Evolutionary conservation across 1,284 basidiomycete genomes (phyloP), one percentile per base, ranked within the genome.

Genomic region (Anthracocystis setariae): DNA sequence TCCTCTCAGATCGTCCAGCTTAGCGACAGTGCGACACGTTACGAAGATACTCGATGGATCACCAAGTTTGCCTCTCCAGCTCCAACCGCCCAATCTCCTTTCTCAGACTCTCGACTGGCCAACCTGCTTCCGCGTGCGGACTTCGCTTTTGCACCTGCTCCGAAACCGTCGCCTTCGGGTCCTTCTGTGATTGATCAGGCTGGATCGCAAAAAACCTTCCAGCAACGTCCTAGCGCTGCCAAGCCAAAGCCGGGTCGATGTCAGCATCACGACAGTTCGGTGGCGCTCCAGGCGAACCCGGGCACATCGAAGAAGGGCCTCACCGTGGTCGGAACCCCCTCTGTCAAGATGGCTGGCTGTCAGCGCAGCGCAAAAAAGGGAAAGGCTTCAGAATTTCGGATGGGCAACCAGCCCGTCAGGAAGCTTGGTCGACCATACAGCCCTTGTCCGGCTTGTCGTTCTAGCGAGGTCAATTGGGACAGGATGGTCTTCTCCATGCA

Each of bases 31-130:
- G n/a, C 29, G 25, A 35, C 12, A 9, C 21, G 8, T 3, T 20
- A 51, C 10, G 20, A 9, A 29, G 32, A 39, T 8, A 9, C 32
- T 21, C 20, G 43, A 5, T 64, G 25, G 45, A 27, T 20, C 27
- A 32, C 53, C 27, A 67, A 67, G 21, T 56, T 60, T 29, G 57
- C 57, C 7, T 33, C 64, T 5, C 57, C 64, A 13, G 29, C 53
- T 5, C 32, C 53, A 3, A 38, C 38, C 20, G n/a, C 51, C 2
- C 13, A 27, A 20, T 17, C 24, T n/a, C 37, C 15, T 10, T 18
- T 51, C 10, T 23, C 21, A 18, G 42, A 37, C 18, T 5, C 29
- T 33, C 39, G 15, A 17, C 17, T 37, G 2, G 5, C 2, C 23
- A 21, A 8, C 4, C 13, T 29, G 15, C 40, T 29, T 27, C 24